Conservation (phyloP, 352 stramenopile genomes). For the Pythium vanterpoolii region DNA sequence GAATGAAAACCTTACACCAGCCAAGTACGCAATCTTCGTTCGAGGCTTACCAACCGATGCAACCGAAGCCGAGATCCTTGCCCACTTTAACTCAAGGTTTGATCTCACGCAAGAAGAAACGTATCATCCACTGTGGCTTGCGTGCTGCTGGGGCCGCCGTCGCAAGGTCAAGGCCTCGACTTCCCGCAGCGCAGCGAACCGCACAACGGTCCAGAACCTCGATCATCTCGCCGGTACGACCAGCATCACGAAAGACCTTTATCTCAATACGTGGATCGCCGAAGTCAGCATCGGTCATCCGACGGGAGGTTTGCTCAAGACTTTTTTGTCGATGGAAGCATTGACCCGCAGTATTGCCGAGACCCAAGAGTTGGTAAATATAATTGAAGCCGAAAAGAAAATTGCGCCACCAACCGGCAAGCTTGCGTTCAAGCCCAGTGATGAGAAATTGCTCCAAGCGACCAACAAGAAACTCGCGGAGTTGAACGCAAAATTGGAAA, state of each 20-base stretch:
- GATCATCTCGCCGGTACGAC: slow-evolving; percentile 52
- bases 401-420: neutral
- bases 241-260: slow-evolving; percentile 49
- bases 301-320: slow-evolving; percentile 65
- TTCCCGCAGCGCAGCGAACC: slow-evolving; percentile 39
- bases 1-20: slow-evolving; percentile 75
- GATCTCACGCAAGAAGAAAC: slow-evolving; percentile 66
- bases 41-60: slow-evolving; percentile 63
- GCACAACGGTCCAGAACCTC: slow-evolving; percentile 53
- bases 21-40: slow-evolving; percentile 81
- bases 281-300: slow-evolving; percentile 81
- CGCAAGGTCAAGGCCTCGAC: slow-evolving; percentile 48
- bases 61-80: slow-evolving; percentile 56
- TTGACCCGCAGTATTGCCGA: slow-evolving; percentile 59
- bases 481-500: slow-evolving; percentile 23
- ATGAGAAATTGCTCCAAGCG: slow-evolving; percentile 18
- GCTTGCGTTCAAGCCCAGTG: slow-evolving; percentile 16
- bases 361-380: slow-evolving; percentile 45
- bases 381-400: slow-evolving; percentile 33
- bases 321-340: slow-evolving; percentile 70
- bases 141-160: slow-evolving; percentile 54
- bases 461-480: slow-evolving; percentile 25
- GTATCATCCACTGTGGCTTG: slow-evolving; percentile 58
- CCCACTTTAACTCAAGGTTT: slow-evolving; percentile 76
- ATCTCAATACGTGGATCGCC: slow-evolving; percentile 82